Percentiles rank a stretch among this genome's conserved stretches.
Conservation (phyloP, 768 basidiomycete species). For the Pluteus cervinus region DNA sequence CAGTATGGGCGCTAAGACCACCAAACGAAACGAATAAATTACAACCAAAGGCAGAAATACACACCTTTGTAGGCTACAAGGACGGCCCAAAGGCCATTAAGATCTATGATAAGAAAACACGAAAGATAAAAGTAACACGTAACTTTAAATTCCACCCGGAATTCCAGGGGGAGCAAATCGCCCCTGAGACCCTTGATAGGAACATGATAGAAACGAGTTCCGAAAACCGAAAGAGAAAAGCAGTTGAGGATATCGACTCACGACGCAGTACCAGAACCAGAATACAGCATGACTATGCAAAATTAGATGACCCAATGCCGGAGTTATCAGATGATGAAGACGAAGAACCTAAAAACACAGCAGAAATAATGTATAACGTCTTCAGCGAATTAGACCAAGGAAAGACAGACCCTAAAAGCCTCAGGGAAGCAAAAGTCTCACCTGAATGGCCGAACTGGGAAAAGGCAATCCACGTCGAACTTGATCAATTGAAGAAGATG, state of each 20-base stretch:
- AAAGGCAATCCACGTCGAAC: conserved; percentile 5
- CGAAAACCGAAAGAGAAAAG: too few relatives aligned
- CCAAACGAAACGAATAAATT: neutral
- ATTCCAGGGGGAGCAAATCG: neutral
- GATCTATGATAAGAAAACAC: conserved; percentile 15
- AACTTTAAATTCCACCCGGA: conserved; percentile 19
- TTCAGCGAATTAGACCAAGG: neutral
- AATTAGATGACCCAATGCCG: neutral
- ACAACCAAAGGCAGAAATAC: neutral
- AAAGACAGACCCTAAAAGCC: neutral
- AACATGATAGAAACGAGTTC: neutral
- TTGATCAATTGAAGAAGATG: conserved; percentile 16
- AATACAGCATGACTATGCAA: neutral
- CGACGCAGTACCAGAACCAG: neutral
- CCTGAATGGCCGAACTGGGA: conserved; percentile 13
- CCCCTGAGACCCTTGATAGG: neutral
- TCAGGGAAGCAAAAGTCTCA: conserved; percentile 9
- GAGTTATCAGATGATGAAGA: neutral
- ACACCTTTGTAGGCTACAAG: neutral
- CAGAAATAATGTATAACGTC: neutral
- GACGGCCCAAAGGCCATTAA: conserved; percentile 17
- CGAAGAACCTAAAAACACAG: neutral
- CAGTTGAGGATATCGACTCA: too few relatives aligned
- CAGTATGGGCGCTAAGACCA: neutral
- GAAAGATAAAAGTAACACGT: conserved; percentile 16